These are phyloP conservation scores for Calocera viscosa DNA, from an alignment of 768 basidiomycete species.

Conservation along the genomic window DNA sequence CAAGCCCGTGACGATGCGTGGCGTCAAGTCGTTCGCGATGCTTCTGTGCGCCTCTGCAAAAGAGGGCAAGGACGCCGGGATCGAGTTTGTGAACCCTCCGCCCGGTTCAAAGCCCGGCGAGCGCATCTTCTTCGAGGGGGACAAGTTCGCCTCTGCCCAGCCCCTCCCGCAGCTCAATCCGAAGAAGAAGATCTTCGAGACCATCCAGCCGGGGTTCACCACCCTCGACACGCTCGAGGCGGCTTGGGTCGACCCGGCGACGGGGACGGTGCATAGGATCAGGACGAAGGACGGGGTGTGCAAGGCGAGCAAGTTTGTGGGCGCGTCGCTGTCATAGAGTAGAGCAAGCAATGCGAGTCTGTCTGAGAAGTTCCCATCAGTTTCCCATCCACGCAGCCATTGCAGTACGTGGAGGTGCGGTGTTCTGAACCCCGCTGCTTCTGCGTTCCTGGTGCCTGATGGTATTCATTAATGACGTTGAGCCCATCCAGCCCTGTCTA, in stretches of 20 bases:
- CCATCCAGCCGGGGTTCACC: slow-evolving; percentile 86
- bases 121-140: slow-evolving; percentile 86
- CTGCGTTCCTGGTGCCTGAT: too few species aligned
- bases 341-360: too few species aligned
- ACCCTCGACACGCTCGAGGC: slow-evolving; percentile 80
- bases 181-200: slow-evolving; percentile 98
- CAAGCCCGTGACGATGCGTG: slow-evolving; percentile 93
- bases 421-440: too few species aligned
- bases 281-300: slow-evolving; percentile 74
- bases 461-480: too few species aligned
- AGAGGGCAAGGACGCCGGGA: slow-evolving; percentile 76
- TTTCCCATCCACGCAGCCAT: too few species aligned
- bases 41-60: slow-evolving; percentile 86
- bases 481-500: too few species aligned
- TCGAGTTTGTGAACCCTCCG: slow-evolving; percentile 87
- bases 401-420: too few species aligned
- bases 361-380: too few species aligned
- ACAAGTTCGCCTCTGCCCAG: slow-evolving; percentile 47
- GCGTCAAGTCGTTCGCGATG: slow-evolving; percentile 97
- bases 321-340: slow-evolving; percentile 78
- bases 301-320: slow-evolving; percentile 64
- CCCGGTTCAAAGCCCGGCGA: slow-evolving; percentile 79
- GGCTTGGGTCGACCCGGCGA: slow-evolving; percentile 80
- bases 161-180: slow-evolving; percentile 84
- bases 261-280: slow-evolving; percentile 69